Base-by-base conservation (phyloP, 2,329 filamentous ascomycete genomes). In the Fusarium palustre region DNA sequence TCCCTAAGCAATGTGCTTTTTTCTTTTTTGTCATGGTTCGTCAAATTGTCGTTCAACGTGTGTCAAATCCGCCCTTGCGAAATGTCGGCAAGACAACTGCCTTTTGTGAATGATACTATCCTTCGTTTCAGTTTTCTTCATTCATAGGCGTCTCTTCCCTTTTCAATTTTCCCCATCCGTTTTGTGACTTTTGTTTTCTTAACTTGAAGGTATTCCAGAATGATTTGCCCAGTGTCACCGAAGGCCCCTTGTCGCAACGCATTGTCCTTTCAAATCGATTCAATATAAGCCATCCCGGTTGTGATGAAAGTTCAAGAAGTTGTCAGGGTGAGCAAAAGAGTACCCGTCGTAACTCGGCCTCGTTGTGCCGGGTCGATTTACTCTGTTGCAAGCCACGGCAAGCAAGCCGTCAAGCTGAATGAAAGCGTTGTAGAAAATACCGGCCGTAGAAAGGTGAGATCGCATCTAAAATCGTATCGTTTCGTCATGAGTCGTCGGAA, bases 391-490 rank as follows among this genome's bases (percentile, higher is more conserved):
- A 43, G 50, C 57, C 59, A 47, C 28, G 59, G 52, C 50, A 33
- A 49, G 48, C 50, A 30, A 49, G 48, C 36, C 39, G 31, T 33
- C 60, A 45, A 45, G 30, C 10, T 16, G 24, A 20, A 28, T 42
- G 46, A 33, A 59, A 55, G 16, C 25, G 34, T 41, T 53, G 30
- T 43, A 62, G 52, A 54, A 67, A 64, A 53, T 64, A 54, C 45
- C 53, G 61, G 64, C 59, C 71, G 56, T 69, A 47, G 46, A 60
- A 69, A 60, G 52, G 53, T 69, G 48, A 72, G 64, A 54, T 67
- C 58, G 59, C 65, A 65, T 75, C 73, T 75, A 71, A 66, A 67
- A 46, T 74, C 57, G 55, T 73, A 45, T 75, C 73, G 63, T 75
- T 59, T 71, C 68, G 60, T 75, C 73, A 63, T 75, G 66, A 74